Evolutionary conservation across 345 rosid species (phyloP).

Genomic region (Salix caprea): DNA sequence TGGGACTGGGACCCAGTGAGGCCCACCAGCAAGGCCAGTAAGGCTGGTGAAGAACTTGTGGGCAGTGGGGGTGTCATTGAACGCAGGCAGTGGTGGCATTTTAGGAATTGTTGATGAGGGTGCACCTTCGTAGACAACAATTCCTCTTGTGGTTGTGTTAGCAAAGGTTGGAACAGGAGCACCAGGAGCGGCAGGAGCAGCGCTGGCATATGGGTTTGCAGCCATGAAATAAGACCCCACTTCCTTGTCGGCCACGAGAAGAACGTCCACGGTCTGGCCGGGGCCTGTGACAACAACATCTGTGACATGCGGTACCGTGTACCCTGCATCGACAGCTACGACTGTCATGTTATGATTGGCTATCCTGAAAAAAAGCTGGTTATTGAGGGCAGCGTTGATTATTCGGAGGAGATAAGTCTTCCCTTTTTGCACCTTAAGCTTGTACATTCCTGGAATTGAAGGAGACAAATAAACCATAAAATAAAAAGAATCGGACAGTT

Average conservation of each 20-base stretch:
- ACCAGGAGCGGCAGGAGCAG: not conserved
- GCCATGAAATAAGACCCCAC: slow-evolving; percentile 75
- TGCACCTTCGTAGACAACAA: slow-evolving; percentile 43
- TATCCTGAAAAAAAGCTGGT: slow-evolving; percentile 70
- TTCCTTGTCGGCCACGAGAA: slow-evolving; percentile 56
- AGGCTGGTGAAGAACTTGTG: slow-evolving; percentile 52
- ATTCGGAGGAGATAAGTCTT: slow-evolving; percentile 72
- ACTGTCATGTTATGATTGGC: slow-evolving; percentile 79
- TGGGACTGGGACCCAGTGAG: slow-evolving; percentile 67
- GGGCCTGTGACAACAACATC: slow-evolving; percentile 61
- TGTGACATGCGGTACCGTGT: slow-evolving; percentile 59
- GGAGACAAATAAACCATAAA: not conserved
- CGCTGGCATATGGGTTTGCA: slow-evolving; percentile 55
- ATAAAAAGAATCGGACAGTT: not conserved
- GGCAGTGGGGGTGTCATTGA: slow-evolving; percentile 68
- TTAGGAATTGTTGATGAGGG: slow-evolving; percentile 15
- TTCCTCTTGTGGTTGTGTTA: slow-evolving; percentile 65
- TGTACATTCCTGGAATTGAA: slow-evolving; percentile 41
- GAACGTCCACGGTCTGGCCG: slow-evolving; percentile 68
- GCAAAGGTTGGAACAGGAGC: slow-evolving; percentile 13
- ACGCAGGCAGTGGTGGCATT: slow-evolving; percentile 66
- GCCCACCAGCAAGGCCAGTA: slow-evolving; percentile 40
- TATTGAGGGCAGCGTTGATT: slow-evolving; percentile 89
- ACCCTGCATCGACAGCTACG: slow-evolving; percentile 67
- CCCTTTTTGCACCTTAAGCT: slow-evolving; percentile 53